Evolutionary conservation across 2,329 filamentous ascomycete species (phyloP).

Genomic region (Parafenestella ontariensis): DNA sequence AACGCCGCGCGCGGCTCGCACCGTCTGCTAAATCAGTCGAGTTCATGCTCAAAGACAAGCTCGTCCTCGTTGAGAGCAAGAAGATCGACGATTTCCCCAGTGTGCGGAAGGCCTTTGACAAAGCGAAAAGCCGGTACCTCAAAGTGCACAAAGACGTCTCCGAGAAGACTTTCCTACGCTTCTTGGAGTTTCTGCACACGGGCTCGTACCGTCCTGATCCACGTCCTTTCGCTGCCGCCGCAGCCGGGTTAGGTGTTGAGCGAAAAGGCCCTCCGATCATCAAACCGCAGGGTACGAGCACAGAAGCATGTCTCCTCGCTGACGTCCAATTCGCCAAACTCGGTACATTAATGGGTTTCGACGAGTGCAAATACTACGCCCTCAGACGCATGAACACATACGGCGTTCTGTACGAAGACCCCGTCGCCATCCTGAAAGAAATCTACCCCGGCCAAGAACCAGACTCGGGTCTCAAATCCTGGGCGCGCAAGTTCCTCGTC

Average conservation of each 20-base stretch:
- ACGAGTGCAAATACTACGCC: conserved; percentile 45
- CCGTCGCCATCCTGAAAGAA: conserved; percentile 42
- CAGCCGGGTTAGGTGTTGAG: conserved; percentile 8
- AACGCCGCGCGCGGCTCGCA: conserved; percentile 34
- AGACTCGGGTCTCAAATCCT: conserved; percentile 27
- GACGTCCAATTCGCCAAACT: conserved; percentile 43
- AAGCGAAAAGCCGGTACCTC: conserved; percentile 32
- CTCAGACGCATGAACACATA: conserved; percentile 44
- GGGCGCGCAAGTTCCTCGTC: conserved; percentile 31
- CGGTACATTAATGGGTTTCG: conserved; percentile 44
- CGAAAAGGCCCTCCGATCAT: conserved; percentile 34
- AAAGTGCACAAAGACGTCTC: conserved; percentile 37
- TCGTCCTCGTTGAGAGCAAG: conserved; percentile 40
- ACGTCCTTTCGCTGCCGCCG: not conserved
- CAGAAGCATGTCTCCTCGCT: conserved; percentile 21
- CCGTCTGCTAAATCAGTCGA: conserved; percentile 47
- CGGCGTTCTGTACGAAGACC: conserved; percentile 43
- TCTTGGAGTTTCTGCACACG: conserved; percentile 43
- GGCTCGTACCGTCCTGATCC: conserved; percentile 31
- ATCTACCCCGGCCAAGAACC: conserved; percentile 42
- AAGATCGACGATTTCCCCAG: conserved; percentile 38
- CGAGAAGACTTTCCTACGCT: conserved; percentile 39
- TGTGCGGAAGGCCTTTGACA: conserved; percentile 41
- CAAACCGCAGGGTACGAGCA: conserved; percentile 10
- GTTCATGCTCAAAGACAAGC: conserved; percentile 45